phyloP scores from a whole-genome alignment of 2,329 filamentous ascomycete genomes.

The Delphinella strobiligena region DNA sequence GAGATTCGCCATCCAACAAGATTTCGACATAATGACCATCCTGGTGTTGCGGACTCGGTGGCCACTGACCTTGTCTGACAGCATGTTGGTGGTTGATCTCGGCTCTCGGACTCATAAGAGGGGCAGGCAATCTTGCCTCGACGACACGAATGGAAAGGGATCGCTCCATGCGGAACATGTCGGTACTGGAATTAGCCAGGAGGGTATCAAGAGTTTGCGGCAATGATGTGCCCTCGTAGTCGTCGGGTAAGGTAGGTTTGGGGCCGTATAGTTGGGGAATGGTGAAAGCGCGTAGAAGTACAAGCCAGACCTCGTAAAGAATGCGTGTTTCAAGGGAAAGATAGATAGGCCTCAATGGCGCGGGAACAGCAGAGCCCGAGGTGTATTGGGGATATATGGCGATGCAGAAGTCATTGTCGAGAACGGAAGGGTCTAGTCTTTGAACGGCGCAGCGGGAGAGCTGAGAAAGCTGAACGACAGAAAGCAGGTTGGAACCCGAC shows the following conservation, averaged over 20 bases:
- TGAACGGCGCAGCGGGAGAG: constrained; percentile 85
- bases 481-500: constrained; percentile 66
- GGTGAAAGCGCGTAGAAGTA: constrained; percentile 79
- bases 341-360: constrained; percentile 77
- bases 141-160: constrained; percentile 47
- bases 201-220: constrained; percentile 11
- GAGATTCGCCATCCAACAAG: constrained; percentile 65
- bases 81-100: constrained; percentile 9
- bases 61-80: constrained; percentile 4
- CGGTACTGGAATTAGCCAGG: constrained; percentile 29
- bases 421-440: constrained; percentile 74
- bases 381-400: constrained; percentile 93
- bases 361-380: constrained; percentile 52
- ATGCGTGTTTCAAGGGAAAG: constrained; percentile 75
- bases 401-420: constrained; percentile 88
- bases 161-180: constrained; percentile 57
- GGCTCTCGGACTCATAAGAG: constrained; percentile 5
- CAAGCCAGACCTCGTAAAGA: constrained; percentile 96
- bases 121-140: constrained; percentile 35
- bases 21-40: constrained; percentile 73
- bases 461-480: constrained; percentile 76
- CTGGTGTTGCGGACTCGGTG: constrained; percentile 1
- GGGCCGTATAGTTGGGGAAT: constrained; percentile 80
- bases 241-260: constrained; percentile 19
- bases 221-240: constrained; percentile 1